Conservation (phyloP, 306 rosid genomes). For the Cucurbita ficifolia region DNA sequence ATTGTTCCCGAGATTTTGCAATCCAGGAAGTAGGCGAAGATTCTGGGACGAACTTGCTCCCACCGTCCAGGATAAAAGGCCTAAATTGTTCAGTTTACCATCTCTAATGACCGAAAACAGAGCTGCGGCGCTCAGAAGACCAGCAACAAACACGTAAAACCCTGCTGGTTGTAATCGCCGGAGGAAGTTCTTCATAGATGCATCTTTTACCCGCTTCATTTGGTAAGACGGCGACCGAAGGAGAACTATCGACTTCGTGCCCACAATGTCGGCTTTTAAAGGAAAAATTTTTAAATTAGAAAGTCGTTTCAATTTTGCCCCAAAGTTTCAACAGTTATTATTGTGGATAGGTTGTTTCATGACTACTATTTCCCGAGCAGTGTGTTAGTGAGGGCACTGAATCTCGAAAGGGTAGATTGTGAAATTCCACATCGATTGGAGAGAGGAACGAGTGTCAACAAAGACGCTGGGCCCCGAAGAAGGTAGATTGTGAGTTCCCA, state of each 20-base stretch:
- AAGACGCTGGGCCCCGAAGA: too few species aligned
- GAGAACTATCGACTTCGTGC: not conserved
- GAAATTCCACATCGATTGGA: too few species aligned
- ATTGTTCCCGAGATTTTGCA: conserved; percentile 69
- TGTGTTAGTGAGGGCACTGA: too few species aligned
- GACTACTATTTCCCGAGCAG: too few species aligned
- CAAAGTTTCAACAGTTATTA: too few species aligned
- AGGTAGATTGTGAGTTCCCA: too few species aligned
- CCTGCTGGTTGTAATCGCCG: conserved; percentile 1
- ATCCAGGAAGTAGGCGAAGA: conserved; percentile 38
- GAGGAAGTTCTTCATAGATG: not conserved
- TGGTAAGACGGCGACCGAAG: not conserved
- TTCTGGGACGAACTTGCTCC: conserved; percentile 9
- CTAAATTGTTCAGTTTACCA: conserved; percentile 19
- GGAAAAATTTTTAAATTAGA: too few species aligned
- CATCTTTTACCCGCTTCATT: not conserved
- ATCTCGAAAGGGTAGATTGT: too few species aligned
- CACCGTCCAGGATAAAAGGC: conserved; percentile 21
- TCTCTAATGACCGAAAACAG: conserved; percentile 27
- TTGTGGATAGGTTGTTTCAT: too few species aligned
- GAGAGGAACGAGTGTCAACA: too few species aligned
- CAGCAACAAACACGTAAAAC: conserved; percentile 25
- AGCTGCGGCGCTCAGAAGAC: conserved; percentile 33
- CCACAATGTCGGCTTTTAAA: not conserved
- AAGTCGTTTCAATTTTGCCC: too few species aligned